Base-by-base conservation (phyloP, 441 rosid genomes). In the Manihot esculenta region DNA sequence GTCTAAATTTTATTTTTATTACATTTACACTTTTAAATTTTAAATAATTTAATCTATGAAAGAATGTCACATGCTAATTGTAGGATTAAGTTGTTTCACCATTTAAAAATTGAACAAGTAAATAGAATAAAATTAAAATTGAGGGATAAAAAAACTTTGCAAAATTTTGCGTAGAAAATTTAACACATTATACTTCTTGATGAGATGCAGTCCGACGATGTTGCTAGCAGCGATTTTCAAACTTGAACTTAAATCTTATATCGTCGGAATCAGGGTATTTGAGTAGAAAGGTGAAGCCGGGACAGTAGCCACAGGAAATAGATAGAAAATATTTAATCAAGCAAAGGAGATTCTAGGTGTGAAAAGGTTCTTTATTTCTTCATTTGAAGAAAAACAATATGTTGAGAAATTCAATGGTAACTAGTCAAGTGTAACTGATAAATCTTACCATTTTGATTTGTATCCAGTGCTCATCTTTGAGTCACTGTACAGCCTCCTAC, bases 401-500 rank as follows among this genome's bases (percentile, higher is more conserved):
- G 53, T 17, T 11, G 47, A 33, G 55, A 78, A 67, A 73, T 63
- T 58, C 62, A 63, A 71, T 48, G 69, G 27, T 42, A 71, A 42
- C 53, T 58, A n/a, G 72, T 66, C 57, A 61, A 69, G 49, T 45
- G 61, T 38, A 68, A 55, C 65, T 23, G 57, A 74, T 51, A 60
- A 24, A 21, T 56, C 76, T 69, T 72, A 53, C 72, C 76, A 74
- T 49, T 48, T 21, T 66, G 68, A 76, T 60, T 66, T 71, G 27
- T 70, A 47, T 50, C 23, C 59, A 20, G 70, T 59, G 81, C 59
- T 69, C 69, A 71, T 58, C 68, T 64, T 60, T 59, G 72, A 68
- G 60, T 44, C 72, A 70, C 48, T 47, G 63, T 75, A 76, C 64
- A 75, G 59, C 41, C 62, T 62, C 74, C 70, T 58, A 67, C 75